These are phyloP conservation scores for Orbilia oligospora DNA, from an alignment of 2,329 filamentous ascomycete species.

Conservation along the genomic window DNA sequence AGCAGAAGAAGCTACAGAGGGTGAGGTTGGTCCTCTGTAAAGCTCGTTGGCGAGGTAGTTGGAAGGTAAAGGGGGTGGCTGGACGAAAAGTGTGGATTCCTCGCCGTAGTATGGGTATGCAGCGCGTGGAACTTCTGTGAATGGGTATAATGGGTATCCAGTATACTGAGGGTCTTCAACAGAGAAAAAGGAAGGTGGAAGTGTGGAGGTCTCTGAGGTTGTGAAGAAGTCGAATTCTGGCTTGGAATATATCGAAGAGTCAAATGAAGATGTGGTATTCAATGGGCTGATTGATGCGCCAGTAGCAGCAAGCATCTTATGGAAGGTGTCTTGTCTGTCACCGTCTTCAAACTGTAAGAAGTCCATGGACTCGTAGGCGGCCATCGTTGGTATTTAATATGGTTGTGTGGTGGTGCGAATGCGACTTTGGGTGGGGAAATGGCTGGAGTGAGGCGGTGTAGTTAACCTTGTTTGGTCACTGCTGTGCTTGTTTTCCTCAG, in stretches of 20 bases:
- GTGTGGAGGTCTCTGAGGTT: constrained; percentile 47
- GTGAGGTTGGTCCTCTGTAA: constrained; percentile 56
- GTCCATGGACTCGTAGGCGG: constrained; percentile 59
- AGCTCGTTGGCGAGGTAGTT: constrained; percentile 56
- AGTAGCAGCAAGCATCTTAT: constrained; percentile 61
- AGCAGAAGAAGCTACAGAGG: constrained; percentile 54
- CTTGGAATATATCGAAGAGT: constrained; percentile 57
- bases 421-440: constrained; percentile 46
- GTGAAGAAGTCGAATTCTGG: constrained; percentile 56
- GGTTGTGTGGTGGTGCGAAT: constrained; percentile 48
- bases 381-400: constrained; percentile 57
- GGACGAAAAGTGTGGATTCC: constrained; percentile 53
- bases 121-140: constrained; percentile 55
- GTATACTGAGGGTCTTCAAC: constrained; percentile 55
- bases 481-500: constrained; percentile 20
- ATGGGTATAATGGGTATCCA: constrained; percentile 56
- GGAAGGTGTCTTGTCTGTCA: constrained; percentile 59
- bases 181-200: constrained; percentile 58
- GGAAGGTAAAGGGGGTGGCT: constrained; percentile 59
- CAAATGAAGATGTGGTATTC: constrained; percentile 56
- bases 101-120: constrained; percentile 58
- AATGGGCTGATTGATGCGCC: constrained; percentile 56
- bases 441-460: constrained; percentile 60
- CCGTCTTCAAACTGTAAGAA: constrained; percentile 59
- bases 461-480: constrained; percentile 47